phyloP scores from a whole-genome alignment of 345 rosid genomes.

The Camelina hispida region DNA sequence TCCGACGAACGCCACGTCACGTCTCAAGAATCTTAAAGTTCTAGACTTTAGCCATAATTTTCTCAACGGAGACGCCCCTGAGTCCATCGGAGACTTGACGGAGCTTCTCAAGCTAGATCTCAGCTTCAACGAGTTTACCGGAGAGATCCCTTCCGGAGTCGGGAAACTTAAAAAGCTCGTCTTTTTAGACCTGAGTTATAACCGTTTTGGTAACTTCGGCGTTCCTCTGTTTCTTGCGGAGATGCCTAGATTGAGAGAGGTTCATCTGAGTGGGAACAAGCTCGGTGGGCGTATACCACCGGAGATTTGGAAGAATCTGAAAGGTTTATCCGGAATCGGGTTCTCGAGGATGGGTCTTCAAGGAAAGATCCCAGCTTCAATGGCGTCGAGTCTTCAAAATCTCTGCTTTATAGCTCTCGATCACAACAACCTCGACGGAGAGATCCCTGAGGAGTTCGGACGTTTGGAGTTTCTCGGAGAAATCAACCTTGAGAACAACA shows the following conservation, averaged over 20 bases:
- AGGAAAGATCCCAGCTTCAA: slow-evolving; percentile 62
- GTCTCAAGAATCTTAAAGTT: slow-evolving; percentile 54
- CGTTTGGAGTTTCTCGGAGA: slow-evolving; percentile 47
- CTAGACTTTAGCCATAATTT: slow-evolving; percentile 59
- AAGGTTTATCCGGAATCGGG: slow-evolving; percentile 57
- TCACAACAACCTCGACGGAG: slow-evolving; percentile 61
- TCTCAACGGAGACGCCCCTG: slow-evolving; percentile 54
- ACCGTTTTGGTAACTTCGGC: slow-evolving; percentile 58
- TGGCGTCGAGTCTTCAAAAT: slow-evolving; percentile 53
- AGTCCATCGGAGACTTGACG: slow-evolving; percentile 49
- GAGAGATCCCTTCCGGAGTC: slow-evolving; percentile 54
- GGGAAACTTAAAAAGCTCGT: slow-evolving; percentile 51
- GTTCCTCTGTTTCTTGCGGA: slow-evolving; percentile 56
- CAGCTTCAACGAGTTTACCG: slow-evolving; percentile 53
- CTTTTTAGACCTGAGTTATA: slow-evolving; percentile 66
- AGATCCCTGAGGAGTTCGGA: slow-evolving; percentile 59
- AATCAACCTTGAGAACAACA: slow-evolving; percentile 73
- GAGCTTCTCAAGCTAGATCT: slow-evolving; percentile 69
- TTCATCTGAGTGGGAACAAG: slow-evolving; percentile 67
- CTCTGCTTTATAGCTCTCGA: slow-evolving; percentile 60
- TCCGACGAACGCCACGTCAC: slow-evolving; percentile 32
- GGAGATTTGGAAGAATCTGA: slow-evolving; percentile 62
- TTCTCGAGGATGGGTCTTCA: slow-evolving; percentile 58
- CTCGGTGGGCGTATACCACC: slow-evolving; percentile 68
- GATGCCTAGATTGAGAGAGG: slow-evolving; percentile 51